phyloP scores from a whole-genome alignment of 2,329 filamentous ascomycete species.

The Cladophialophora yegresii region DNA sequence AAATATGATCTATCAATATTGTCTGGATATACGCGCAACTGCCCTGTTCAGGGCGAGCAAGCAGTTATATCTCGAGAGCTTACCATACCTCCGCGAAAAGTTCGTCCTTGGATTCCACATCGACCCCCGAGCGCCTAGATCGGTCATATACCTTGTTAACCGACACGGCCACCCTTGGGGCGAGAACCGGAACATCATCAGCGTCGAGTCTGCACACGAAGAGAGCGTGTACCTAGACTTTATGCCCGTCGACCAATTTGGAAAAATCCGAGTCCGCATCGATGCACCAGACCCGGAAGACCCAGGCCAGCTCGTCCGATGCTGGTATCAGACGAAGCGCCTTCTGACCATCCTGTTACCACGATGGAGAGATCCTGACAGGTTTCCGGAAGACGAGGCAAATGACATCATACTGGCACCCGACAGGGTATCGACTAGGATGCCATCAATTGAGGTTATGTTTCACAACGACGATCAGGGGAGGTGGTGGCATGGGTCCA shows the following conservation, averaged over 20 bases:
- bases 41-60: background rate
- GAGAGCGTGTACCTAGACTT: background rate
- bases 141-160: background rate
- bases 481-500: background rate
- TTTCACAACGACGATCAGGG: background rate
- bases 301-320: background rate
- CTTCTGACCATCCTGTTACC: background rate
- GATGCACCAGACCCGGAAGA: background rate
- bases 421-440: background rate
- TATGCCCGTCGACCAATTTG: background rate
- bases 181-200: background rate
- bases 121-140: background rate
- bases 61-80: background rate
- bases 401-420: background rate
- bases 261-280: background rate
- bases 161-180: background rate
- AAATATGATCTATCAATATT: background rate
- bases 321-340: background rate
- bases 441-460: background rate
- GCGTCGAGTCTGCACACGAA: background rate
- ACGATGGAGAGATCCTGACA: background rate
- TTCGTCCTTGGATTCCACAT: background rate
- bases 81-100: background rate
- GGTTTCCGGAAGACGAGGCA: background rate
- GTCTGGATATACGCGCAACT: background rate